A percentile compares a stretch with the other conserved stretches of the same genome.
Evolutionary conservation across 345 rosid genomes (phyloP).

Genomic region (Triadica sebifera): DNA sequence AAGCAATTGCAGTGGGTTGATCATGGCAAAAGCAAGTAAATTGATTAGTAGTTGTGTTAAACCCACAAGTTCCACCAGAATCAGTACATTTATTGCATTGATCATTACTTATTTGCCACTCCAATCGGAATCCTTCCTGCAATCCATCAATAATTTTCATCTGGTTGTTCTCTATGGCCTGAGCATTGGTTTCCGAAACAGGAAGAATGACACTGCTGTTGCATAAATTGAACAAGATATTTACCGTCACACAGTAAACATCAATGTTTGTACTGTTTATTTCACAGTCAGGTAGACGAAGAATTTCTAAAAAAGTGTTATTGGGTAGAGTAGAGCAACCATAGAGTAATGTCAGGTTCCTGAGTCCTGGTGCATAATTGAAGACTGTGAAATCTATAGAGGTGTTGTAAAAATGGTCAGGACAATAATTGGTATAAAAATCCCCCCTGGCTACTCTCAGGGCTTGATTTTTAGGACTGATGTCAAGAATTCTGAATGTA

Average conservation of each 20-base stretch:
- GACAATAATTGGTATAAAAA: slow-evolving; percentile 11
- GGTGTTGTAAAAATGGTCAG: neutral
- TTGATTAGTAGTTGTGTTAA: neutral
- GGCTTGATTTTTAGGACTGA: neutral
- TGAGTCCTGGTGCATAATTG: neutral
- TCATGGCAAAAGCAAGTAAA: slow-evolving; percentile 30
- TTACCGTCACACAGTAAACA: neutral
- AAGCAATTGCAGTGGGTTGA: slow-evolving; percentile 11
- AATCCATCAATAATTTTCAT: neutral
- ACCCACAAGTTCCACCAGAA: slow-evolving; percentile 21
- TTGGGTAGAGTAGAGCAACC: neutral
- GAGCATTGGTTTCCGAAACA: slow-evolving; percentile 12
- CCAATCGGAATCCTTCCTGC: slow-evolving; percentile 23
- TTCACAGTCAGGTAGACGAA: neutral
- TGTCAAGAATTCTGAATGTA: slow-evolving; percentile 15
- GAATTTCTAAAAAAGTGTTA: neutral
- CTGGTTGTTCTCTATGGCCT: slow-evolving; percentile 1
- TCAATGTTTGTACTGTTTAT: neutral
- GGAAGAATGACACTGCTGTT: slow-evolving; percentile 17
- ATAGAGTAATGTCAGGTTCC: slow-evolving; percentile 14
- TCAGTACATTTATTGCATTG: slow-evolving; percentile 11
- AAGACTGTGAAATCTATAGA: slow-evolving; percentile 11
- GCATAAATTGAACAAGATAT: neutral
- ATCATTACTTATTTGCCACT: slow-evolving; percentile 1
- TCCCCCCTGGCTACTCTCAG: slow-evolving; percentile 29